Conservation (phyloP, 2,329 filamentous ascomycete genomes). For the Lecanicillium sp. region DNA sequence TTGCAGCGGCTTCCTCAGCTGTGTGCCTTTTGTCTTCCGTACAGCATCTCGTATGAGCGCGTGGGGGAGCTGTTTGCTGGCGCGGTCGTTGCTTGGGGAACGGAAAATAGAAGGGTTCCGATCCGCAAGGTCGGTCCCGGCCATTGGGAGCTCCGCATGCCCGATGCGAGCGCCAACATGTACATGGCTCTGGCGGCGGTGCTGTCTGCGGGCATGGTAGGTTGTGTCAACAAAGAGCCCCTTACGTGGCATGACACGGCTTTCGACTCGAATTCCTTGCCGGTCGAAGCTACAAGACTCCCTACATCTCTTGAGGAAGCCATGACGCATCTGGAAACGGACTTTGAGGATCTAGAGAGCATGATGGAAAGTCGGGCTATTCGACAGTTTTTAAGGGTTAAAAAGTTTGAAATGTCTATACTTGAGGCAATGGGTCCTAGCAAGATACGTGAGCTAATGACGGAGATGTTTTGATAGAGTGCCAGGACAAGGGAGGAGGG, state of each 20-base stretch:
- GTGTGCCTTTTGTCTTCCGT: constrained; percentile 6
- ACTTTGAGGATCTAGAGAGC: too few relatives aligned
- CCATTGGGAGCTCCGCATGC: constrained; percentile 9
- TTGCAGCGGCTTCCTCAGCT: constrained; percentile 2
- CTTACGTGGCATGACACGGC: neutral
- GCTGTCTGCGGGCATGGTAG: neutral
- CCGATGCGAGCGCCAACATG: constrained; percentile 11
- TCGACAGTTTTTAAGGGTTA: too few relatives aligned
- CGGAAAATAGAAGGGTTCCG: constrained; percentile 7
- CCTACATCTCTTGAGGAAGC: too few relatives aligned
- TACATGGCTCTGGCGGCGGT: constrained; percentile 4
- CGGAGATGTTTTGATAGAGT: too few relatives aligned
- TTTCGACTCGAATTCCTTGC: too few relatives aligned
- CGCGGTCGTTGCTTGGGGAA: constrained; percentile 4
- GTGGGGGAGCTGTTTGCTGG: neutral
- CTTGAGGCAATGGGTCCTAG: too few relatives aligned
- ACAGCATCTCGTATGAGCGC: constrained; percentile 8
- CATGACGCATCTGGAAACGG: too few relatives aligned
- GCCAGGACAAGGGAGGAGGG: too few relatives aligned
- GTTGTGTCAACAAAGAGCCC: neutral
- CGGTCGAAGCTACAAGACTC: too few relatives aligned
- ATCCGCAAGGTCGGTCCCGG: constrained; percentile 6
- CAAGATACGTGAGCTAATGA: too few relatives aligned
- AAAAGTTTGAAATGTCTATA: too few relatives aligned
- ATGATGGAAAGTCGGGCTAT: too few relatives aligned